Base-by-base conservation (phyloP, 2,329 filamentous ascomycete species). In the Dendryphion nanum region DNA sequence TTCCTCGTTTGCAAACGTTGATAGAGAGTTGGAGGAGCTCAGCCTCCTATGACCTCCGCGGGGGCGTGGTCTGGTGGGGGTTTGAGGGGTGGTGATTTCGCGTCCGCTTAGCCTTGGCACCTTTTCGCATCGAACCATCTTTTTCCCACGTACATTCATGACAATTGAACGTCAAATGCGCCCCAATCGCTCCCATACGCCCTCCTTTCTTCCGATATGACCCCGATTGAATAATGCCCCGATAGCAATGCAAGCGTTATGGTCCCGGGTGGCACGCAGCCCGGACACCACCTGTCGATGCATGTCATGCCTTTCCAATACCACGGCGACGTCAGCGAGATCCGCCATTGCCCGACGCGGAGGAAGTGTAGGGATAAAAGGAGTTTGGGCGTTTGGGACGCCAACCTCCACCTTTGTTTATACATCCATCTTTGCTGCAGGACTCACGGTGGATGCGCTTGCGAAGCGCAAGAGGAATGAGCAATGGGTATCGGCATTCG, bases 381-480 rank as follows among this genome's bases (percentile, higher is more conserved):
- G 75, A 37, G 75, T 74, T 47, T 62, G 74, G 71, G 70, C 28
- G 62, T 72, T 53, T 66, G 74, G 63, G 70, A 81, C 65, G 47
- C 82, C 42, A 73, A 83, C 56, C 3, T 67, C 66, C 21, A 86
- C 83, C 17, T 78, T 83, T 26, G 78, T 76, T 59, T 87, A 86
- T 55, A 83, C 83, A 18, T 78, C 81, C 21, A 76, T 84, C 37
- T 77, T 86, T 53, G 82, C 80, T 4, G 78, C 79, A 2, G 83
- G 82, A 2, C 75, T 82, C 8, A 68, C 84, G 3, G 68, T 78
- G 19, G 85, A 89, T 59, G 77, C 78, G 5, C 69, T 72, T 18
- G 60, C 67, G 19, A 86, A 87, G 57, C 72, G 78, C 37, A 68
- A 70, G 28, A 72, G 79, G 45, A 73, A 77, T 32, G 71, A 71